Evolutionary conservation across 106 monocot genomes (phyloP), one percentile per base, ranked within the genome.

Genomic region (Chionographis japonica): DNA sequence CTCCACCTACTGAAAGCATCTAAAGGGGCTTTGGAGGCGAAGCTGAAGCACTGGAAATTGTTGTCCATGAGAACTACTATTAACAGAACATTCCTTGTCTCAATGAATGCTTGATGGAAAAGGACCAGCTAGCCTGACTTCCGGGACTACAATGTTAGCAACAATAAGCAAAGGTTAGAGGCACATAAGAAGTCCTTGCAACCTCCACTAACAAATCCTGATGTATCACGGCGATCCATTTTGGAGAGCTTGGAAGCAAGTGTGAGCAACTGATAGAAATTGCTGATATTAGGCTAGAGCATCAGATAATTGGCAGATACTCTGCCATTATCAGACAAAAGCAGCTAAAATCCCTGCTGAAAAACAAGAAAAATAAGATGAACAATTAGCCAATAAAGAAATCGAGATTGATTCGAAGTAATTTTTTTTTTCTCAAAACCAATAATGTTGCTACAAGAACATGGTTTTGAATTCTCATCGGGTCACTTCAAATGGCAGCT

Each of bases 131-230:
- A 70, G 43, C 69, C 69, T 78, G 74, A 68, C 77, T 85, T 85
- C 60, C 56, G 41, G 67, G 66, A 74, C 59, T 60, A 16, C 27
- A 16, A n/a, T 4, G 13, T 13, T 62, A 61, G 51, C 52, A 43
- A 40, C 14, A 53, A 4, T 19, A 3, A 43, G 53, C 14, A 50
- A 41, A 46, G 2, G 60, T 59, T 16, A 70, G 46, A 73, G 6
- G 52, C 9, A 18, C 12, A 49, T 58, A 51, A 75, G 18, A 6
- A 27, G 37, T 54, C 17, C 8, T 50, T 56, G 72, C 75, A 63
- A 38, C 84, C 84, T 68, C 84, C 84, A 59, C 84, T 79, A 39
- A 75, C 79, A 62, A 79, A 79, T 9, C 79, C 79, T 5, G 79
- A 72, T 46, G 78, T 78, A 58, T 83, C 78, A 53, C 56, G 49